Conservation (phyloP, 2,329 filamentous ascomycete genomes). For the Fusarium tricinctum region DNA sequence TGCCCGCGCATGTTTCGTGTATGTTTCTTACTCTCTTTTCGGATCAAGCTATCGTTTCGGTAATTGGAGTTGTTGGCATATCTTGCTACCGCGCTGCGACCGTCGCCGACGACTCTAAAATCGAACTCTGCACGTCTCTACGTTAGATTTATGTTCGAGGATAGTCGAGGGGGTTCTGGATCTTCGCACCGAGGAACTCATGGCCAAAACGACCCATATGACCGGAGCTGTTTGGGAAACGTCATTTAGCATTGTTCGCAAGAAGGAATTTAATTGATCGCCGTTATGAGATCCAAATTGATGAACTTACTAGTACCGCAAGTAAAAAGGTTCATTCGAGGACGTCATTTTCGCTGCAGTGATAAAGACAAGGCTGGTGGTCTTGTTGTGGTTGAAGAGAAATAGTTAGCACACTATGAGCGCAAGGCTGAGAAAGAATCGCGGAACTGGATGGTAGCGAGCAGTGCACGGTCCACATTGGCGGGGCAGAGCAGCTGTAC, state of each 20-base stretch:
- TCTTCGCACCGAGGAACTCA: constrained; percentile 85
- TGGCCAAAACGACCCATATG: constrained; percentile 98
- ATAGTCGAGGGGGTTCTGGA: neutral
- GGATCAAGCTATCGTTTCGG: constrained; percentile 96
- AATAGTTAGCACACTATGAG: constrained; percentile 20
- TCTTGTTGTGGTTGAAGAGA: constrained; percentile 14
- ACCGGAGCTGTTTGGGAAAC: constrained; percentile 78
- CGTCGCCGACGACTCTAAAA: constrained; percentile 91
- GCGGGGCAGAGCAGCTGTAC: constrained; percentile 44
- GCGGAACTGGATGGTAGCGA: constrained; percentile 39
- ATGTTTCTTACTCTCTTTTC: constrained; percentile 92
- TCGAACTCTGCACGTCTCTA: constrained; percentile 82
- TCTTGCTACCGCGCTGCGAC: constrained; percentile 90
- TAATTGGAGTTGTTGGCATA: constrained; percentile 99
- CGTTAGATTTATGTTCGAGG: constrained; percentile 16
- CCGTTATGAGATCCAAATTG: neutral
- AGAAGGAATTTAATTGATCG: neutral
- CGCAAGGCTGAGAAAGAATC: constrained; percentile 48
- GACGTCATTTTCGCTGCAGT: constrained; percentile 68
- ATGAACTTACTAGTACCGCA: constrained; percentile 90
- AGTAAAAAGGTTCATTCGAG: constrained; percentile 87
- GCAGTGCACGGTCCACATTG: constrained; percentile 40
- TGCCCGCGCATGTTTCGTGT: no score
- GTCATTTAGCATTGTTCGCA: constrained; percentile 25
- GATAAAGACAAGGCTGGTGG: constrained; percentile 3